phyloP scores from a whole-genome alignment of 176 grass and related monocot genomes.

The Juncus effusus region DNA sequence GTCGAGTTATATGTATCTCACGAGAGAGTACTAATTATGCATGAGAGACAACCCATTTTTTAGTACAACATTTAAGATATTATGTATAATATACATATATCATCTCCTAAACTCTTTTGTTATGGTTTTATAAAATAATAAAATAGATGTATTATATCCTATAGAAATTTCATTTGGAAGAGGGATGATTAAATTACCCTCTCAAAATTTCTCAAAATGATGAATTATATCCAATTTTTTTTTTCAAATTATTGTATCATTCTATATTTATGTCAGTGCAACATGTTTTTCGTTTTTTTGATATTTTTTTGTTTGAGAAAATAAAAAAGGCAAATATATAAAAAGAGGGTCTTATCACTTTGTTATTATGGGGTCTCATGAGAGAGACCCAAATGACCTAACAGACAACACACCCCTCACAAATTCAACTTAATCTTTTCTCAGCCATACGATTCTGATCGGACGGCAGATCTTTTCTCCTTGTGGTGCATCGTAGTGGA shows the following conservation, averaged over 20 bases:
- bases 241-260: no score
- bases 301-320: constrained; percentile 9
- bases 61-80: neutral
- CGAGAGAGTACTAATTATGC: neutral
- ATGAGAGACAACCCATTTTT: constrained; percentile 10
- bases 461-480: neutral
- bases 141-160: no score
- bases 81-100: no score
- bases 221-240: no score
- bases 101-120: constrained; percentile 3
- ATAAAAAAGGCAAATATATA: constrained; percentile 2
- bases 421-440: neutral
- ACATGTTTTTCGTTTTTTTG: neutral
- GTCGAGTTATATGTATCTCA: constrained; percentile 12
- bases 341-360: constrained; percentile 21
- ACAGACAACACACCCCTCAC: constrained; percentile 18
- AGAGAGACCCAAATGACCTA: constrained; percentile 22
- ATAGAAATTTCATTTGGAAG: no score
- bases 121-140: neutral
- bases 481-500: constrained; percentile 9
- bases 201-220: no score
- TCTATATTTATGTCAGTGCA: neutral
- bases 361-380: constrained; percentile 5
- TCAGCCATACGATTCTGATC: constrained; percentile 15
- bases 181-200: no score